A percentile compares a stretch with the other conserved stretches of the same genome.
These are phyloP conservation scores for Cryptococcus floricola DNA, from an alignment of 1,284 basidiomycete genomes.

Conservation along the genomic window DNA sequence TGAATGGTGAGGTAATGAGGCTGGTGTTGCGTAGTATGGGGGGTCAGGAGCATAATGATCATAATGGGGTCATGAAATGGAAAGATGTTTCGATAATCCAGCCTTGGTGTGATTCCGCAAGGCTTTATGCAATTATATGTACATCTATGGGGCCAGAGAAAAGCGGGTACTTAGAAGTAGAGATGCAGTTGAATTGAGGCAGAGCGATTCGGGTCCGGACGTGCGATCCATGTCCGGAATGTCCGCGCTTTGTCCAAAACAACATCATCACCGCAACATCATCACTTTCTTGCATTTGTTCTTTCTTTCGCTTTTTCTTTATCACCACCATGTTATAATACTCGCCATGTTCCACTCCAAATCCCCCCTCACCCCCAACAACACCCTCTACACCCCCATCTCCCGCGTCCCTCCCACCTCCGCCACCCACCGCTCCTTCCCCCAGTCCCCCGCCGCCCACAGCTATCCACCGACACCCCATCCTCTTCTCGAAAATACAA, in stretches of 20 bases:
- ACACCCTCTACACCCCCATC: neutral
- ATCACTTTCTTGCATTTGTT: neutral
- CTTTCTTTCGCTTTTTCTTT: neutral
- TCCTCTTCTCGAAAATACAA: neutral
- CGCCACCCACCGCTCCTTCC: neutral
- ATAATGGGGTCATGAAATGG: too few species aligned
- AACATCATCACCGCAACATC: neutral
- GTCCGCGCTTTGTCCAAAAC: neutral
- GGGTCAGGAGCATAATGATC: too few species aligned
- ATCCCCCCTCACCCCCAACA: neutral
- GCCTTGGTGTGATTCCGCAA: too few species aligned
- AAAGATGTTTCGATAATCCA: too few species aligned
- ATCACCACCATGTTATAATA: too few species aligned
- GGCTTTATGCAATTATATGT: too few species aligned
- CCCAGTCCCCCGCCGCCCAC: neutral
- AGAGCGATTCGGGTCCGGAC: too few species aligned
- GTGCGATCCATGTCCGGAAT: neutral
- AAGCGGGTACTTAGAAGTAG: too few species aligned
- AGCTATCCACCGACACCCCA: neutral
- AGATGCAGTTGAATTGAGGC: too few species aligned
- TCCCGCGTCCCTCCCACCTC: neutral
- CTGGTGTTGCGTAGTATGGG: too few species aligned
- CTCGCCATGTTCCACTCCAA: neutral
- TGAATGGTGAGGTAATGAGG: too few species aligned
- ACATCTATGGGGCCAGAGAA: too few species aligned